phyloP scores from a whole-genome alignment of 2,329 filamentous ascomycete species.

The Diaporthe nobilis region DNA sequence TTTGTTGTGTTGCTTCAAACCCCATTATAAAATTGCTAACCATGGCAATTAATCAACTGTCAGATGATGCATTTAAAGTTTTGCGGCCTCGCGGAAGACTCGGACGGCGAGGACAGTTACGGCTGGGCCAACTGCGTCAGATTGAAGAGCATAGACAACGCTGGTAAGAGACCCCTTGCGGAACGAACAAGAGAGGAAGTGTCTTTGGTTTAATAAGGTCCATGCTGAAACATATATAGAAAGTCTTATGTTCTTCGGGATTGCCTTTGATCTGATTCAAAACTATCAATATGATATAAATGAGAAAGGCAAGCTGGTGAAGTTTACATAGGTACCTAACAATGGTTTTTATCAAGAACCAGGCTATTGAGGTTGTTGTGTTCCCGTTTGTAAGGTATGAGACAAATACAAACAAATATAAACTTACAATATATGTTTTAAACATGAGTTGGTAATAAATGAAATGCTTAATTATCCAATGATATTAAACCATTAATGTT shows the following conservation, averaged over 20 bases:
- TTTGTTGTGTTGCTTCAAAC: not conserved
- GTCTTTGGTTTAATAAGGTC: not conserved
- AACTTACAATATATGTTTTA: not conserved
- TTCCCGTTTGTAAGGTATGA: not conserved
- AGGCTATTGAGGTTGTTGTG: not conserved
- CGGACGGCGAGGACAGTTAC: not conserved
- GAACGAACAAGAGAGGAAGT: not conserved
- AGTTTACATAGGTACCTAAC: constrained; percentile 2
- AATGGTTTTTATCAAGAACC: not conserved
- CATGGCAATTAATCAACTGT: not conserved
- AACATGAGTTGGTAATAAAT: constrained; percentile 1
- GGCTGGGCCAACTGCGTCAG: constrained; percentile 5
- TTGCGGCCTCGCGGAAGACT: constrained; percentile 11
- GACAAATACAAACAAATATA: not conserved
- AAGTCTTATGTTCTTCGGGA: constrained; percentile 15
- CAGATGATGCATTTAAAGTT: constrained; percentile 21
- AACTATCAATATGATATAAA: constrained; percentile 5
- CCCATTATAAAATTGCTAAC: not conserved
- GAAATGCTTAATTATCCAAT: not conserved
- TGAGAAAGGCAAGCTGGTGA: constrained; percentile 5
- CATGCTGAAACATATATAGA: constrained; percentile 13
- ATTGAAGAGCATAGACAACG: constrained; percentile 8
- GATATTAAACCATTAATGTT: not conserved
- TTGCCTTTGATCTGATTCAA: constrained; percentile 18
- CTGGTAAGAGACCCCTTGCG: constrained; percentile 9